These are phyloP conservation scores for Yamadazyma insecticola DNA, from an alignment of 805 yeast genomes.

Conservation along the genomic window DNA sequence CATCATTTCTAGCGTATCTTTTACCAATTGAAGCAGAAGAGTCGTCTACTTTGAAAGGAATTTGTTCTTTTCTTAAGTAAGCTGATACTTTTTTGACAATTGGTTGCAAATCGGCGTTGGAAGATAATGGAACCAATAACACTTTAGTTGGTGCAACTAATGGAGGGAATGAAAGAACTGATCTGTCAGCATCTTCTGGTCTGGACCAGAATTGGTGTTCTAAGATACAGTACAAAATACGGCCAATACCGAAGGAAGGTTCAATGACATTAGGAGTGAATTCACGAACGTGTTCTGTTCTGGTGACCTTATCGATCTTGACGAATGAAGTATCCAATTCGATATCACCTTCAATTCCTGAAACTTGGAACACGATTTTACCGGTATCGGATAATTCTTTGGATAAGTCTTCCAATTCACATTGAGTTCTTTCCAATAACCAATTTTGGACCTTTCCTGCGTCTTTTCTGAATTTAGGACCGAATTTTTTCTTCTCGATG, in stretches of 20 bases:
- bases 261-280: constrained; percentile 96
- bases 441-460: constrained; percentile 88
- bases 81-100: constrained; percentile 65
- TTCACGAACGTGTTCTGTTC: constrained; percentile 89
- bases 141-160: constrained; percentile 97
- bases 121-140: constrained; percentile 87
- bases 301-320: constrained; percentile 70
- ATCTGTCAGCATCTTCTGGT: constrained; percentile 82
- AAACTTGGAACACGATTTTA: constrained; percentile 62
- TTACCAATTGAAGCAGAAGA: constrained; percentile 97
- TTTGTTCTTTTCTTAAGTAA: constrained; percentile 69
- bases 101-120: constrained; percentile 75
- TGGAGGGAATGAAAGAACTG: constrained; percentile 88
- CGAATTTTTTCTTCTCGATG: constrained; percentile 91
- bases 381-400: constrained; percentile 59
- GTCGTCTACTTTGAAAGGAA: constrained; percentile 95
- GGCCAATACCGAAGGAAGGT: constrained; percentile 99
- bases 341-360: constrained; percentile 58
- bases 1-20: constrained; percentile 97
- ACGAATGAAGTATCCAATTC: constrained; percentile 73
- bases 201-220: constrained; percentile 96
- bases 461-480: constrained; percentile 96
- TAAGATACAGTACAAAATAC: constrained; percentile 86
- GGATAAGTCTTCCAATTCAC: constrained; percentile 74
- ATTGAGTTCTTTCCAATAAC: constrained; percentile 72